Evolutionary conservation across 495 filamentous ascomycete species (phyloP).

Genomic region (Aspergillus diversus): DNA sequence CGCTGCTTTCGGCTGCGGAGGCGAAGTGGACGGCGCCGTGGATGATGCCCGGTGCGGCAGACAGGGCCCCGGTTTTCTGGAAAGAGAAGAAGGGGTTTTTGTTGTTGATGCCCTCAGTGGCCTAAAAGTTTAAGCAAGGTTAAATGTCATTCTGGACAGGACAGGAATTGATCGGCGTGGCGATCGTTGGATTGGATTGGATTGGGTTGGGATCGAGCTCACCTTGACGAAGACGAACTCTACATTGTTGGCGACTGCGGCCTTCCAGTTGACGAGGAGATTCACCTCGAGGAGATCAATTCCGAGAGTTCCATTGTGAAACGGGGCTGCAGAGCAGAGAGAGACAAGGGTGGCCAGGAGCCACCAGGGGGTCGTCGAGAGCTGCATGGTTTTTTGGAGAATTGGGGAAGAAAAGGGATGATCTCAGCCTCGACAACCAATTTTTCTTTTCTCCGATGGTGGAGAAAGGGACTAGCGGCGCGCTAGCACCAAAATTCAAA

Average conservation of each 20-base stretch:
- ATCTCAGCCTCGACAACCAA: constrained; percentile 27
- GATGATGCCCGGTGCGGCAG: constrained; percentile 51
- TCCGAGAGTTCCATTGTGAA: constrained; percentile 6
- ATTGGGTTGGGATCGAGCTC: neutral
- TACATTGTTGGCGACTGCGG: constrained; percentile 5
- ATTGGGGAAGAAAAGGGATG: constrained; percentile 31
- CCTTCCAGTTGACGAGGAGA: constrained; percentile 14
- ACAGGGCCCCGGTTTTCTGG: constrained; percentile 59
- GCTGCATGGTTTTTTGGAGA: constrained; percentile 34
- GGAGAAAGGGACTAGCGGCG: no score
- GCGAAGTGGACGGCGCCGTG: constrained; percentile 70
- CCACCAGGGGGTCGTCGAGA: neutral
- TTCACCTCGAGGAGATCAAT: constrained; percentile 17
- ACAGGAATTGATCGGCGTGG: neutral
- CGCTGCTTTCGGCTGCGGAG: constrained; percentile 52
- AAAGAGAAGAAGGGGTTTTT: constrained; percentile 54
- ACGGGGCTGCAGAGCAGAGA: neutral
- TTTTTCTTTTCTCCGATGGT: no score
- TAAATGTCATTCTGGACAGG: neutral
- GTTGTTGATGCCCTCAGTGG: constrained; percentile 63
- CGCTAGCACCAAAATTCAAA: no score
- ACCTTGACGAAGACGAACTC: constrained; percentile 64
- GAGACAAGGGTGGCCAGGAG: neutral
- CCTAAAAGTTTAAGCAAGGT: constrained; percentile 26
- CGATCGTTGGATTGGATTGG: neutral